A percentile compares a stretch with the other conserved stretches of the same genome.
These are phyloP conservation scores for Aspergillus glaucus DNA, from an alignment of 2,329 filamentous ascomycete genomes.

Conservation along the genomic window DNA sequence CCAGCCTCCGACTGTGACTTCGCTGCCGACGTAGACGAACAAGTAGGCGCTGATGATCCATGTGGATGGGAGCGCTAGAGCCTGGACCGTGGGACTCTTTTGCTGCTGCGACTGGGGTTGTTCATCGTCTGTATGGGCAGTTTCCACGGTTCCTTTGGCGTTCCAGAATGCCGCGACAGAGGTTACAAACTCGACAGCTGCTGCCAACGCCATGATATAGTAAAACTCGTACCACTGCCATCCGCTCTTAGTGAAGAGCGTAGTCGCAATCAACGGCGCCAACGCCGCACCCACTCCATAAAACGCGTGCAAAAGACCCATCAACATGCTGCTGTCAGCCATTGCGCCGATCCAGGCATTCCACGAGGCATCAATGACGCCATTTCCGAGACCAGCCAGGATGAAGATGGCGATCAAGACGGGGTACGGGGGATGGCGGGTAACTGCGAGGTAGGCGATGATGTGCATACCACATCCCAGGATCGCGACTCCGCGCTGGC, in stretches of 20 bases:
- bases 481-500: slow-evolving; percentile 66
- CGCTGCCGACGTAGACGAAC: slow-evolving; percentile 66
- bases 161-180: slow-evolving; percentile 11
- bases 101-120: slow-evolving; percentile 11
- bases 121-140: not conserved
- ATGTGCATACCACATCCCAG: slow-evolving; percentile 45
- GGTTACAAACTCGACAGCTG: slow-evolving; percentile 49
- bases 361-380: slow-evolving; percentile 51
- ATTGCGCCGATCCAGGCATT: slow-evolving; percentile 65
- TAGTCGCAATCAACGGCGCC: slow-evolving; percentile 63
- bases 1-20: slow-evolving; percentile 62
- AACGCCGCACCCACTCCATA: slow-evolving; percentile 66
- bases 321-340: slow-evolving; percentile 63
- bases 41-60: slow-evolving; percentile 66
- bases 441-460: slow-evolving; percentile 41
- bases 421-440: slow-evolving; percentile 63
- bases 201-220: slow-evolving; percentile 59
- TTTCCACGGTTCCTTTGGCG: slow-evolving; percentile 5
- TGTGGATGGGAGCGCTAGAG: slow-evolving; percentile 40
- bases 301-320: slow-evolving; percentile 63
- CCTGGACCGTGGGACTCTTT: slow-evolving; percentile 4
- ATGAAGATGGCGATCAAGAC: slow-evolving; percentile 60
- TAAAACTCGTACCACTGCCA: slow-evolving; percentile 68
- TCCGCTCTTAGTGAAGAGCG: slow-evolving; percentile 59
- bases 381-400: slow-evolving; percentile 65